These are phyloP conservation scores for Ustilago trichophora DNA, from an alignment of 1,284 basidiomycete genomes.

Conservation along the genomic window DNA sequence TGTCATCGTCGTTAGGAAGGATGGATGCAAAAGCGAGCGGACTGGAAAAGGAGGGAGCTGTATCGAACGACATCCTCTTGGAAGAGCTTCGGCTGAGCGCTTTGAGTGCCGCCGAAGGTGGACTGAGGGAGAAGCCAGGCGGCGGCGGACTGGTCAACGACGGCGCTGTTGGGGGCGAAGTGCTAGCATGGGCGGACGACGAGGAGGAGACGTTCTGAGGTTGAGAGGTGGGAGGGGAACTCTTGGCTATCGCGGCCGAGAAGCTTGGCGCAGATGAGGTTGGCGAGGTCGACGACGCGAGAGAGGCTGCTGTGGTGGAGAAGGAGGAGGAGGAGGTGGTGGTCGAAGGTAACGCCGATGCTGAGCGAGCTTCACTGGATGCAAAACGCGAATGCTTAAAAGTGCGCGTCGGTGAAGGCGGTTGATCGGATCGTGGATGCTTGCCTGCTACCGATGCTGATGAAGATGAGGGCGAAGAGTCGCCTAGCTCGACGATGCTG, in stretches of 20 bases:
- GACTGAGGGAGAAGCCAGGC: conserved; percentile 35
- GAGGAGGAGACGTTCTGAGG: conserved; percentile 12
- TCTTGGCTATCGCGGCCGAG: conserved; percentile 5
- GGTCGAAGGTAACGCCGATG: neutral
- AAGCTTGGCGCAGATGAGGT: conserved; percentile 10
- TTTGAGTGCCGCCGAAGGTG: conserved; percentile 33
- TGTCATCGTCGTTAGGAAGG: conserved; percentile 54
- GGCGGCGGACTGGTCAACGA: conserved; percentile 18
- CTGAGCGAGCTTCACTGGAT: conserved; percentile 5
- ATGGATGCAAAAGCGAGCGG: conserved; percentile 61
- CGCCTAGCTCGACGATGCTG: conserved; percentile 27
- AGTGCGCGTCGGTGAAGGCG: conserved; percentile 31
- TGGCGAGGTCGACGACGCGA: conserved; percentile 3
- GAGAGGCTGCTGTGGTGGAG: neutral
- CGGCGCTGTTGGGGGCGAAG: conserved; percentile 18
- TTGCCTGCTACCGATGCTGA: conserved; percentile 20
- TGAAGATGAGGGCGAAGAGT: conserved; percentile 13
- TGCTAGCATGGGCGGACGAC: conserved; percentile 25
- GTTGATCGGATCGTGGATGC: conserved; percentile 32
- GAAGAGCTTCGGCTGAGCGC: conserved; percentile 30
- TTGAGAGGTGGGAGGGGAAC: conserved; percentile 9
- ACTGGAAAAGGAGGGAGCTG: conserved; percentile 61
- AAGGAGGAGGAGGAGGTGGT: neutral
- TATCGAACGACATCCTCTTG: conserved; percentile 55
- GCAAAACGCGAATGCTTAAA: conserved; percentile 31